These are phyloP conservation scores for Aspergillus terreus DNA, from an alignment of 2,329 filamentous ascomycete genomes.

Conservation along the genomic window DNA sequence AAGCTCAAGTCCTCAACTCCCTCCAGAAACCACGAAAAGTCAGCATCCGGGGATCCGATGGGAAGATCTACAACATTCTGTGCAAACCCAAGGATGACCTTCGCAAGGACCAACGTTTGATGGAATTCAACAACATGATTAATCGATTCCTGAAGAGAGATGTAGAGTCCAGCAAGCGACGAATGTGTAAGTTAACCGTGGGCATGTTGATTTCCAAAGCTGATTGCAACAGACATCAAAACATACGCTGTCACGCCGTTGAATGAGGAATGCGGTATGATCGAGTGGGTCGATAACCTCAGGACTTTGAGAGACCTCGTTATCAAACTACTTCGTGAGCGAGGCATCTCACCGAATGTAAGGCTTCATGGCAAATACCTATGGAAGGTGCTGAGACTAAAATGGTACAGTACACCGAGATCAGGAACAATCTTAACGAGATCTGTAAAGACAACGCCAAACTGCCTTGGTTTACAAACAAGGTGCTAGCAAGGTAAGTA, in stretches of 20 bases:
- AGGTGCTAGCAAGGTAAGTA: conserved; percentile 47
- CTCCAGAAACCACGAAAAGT: conserved; percentile 89
- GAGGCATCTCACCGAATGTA: conserved; percentile 58
- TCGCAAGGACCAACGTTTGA: conserved; percentile 92
- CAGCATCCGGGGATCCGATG: conserved; percentile 83
- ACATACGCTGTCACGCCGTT: conserved; percentile 96
- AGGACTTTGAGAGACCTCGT: conserved; percentile 92
- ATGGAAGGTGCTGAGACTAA: background rate
- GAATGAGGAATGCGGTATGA: conserved; percentile 95
- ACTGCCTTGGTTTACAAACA: conserved; percentile 66
- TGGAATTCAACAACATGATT: conserved; percentile 99
- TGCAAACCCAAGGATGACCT: conserved; percentile 99
- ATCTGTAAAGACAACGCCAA: conserved; percentile 61
- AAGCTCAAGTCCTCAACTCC: conserved; percentile 85
- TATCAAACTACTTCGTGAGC: conserved; percentile 70
- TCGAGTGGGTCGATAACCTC: conserved; percentile 97
- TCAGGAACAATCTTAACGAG: conserved; percentile 61
- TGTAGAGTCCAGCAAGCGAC: conserved; percentile 81
- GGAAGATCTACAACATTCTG: conserved; percentile 80
- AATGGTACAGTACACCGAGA: conserved; percentile 60
- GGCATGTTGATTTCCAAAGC: conserved; percentile 1
- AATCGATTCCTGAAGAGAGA: conserved; percentile 91
- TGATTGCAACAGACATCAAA: conserved; percentile 62
- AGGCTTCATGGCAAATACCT: conserved; percentile 8
- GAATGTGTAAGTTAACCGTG: conserved; percentile 56